Evolutionary conservation across 2,329 filamentous ascomycete genomes (phyloP).

Genomic region (Cladosporium cucumerinum): DNA sequence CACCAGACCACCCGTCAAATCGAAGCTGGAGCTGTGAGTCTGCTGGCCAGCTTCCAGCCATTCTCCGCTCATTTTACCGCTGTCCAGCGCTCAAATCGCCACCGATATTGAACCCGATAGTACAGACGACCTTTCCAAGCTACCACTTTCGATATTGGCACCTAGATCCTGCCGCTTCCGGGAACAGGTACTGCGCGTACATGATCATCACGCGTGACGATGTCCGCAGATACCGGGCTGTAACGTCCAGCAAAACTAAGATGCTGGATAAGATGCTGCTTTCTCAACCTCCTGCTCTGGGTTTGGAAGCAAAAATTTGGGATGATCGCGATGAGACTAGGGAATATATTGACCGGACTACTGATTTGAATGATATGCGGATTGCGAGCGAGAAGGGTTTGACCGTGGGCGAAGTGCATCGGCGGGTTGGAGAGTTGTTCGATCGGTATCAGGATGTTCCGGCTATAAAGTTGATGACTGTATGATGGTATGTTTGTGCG

Average conservation of each 20-base stretch:
- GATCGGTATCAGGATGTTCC: constrained; percentile 24
- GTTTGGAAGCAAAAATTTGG: constrained; percentile 23
- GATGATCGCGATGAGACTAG: constrained; percentile 25
- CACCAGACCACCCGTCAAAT: constrained; percentile 11
- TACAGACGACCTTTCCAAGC: constrained; percentile 23
- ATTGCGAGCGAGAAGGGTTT: constrained; percentile 22
- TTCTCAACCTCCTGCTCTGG: constrained; percentile 24
- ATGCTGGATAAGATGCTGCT: constrained; percentile 25
- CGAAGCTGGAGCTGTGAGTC: constrained; percentile 14
- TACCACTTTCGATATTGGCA: constrained; percentile 27
- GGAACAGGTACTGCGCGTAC: constrained; percentile 22
- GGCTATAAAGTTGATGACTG: constrained; percentile 26
- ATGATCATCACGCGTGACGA: constrained; percentile 25
- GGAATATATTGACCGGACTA: constrained; percentile 25
- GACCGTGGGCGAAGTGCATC: constrained; percentile 24
- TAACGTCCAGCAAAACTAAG: constrained; percentile 12
- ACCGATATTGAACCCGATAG: constrained; percentile 24
- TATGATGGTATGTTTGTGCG: constrained; percentile 15
- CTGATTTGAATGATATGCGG: constrained; percentile 17
- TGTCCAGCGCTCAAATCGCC: constrained; percentile 11
- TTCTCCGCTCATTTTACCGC: constrained; percentile 11
- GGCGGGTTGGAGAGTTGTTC: constrained; percentile 22
- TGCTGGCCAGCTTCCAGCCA: constrained; percentile 9
- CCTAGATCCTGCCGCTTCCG: constrained; percentile 17
- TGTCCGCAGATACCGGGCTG: constrained; percentile 13